A percentile compares a stretch with the other conserved stretches of the same genome.
phyloP scores from a whole-genome alignment of 2,329 filamentous ascomycete genomes.

The Pseudogymnoascus sp. region DNA sequence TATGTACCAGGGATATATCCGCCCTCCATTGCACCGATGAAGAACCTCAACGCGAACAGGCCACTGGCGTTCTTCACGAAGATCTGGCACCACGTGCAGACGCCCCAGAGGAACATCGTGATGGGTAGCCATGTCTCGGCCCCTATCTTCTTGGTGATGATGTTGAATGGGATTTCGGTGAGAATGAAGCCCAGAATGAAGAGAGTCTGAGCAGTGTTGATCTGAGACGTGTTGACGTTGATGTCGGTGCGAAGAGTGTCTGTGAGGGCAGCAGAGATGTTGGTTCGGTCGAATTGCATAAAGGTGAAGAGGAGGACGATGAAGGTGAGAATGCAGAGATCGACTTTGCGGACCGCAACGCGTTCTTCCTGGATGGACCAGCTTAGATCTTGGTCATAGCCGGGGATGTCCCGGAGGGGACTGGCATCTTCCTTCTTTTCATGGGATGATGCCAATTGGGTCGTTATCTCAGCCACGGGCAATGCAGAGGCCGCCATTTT shows the following conservation, averaged over 20 bases:
- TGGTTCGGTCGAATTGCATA: conserved; percentile 25
- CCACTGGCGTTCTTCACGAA: conserved; percentile 9
- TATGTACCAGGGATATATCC: conserved; percentile 10
- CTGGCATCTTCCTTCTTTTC: not conserved
- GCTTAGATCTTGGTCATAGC: conserved; percentile 5
- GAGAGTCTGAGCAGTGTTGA: conserved; percentile 28
- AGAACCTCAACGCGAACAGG: conserved; percentile 2
- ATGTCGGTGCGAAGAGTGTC: conserved; percentile 26
- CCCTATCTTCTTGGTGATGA: conserved; percentile 27
- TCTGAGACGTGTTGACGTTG: conserved; percentile 24
- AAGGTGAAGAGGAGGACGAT: conserved; percentile 22
- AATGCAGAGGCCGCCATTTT: conserved; percentile 25
- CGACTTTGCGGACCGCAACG: not conserved
- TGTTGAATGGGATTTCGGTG: conserved; percentile 28
- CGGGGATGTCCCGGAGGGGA: conserved; percentile 4
- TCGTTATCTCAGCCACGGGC: conserved; percentile 32
- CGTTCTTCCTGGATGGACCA: conserved; percentile 4
- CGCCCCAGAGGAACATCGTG: conserved; percentile 20
- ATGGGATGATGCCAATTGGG: conserved; percentile 17
- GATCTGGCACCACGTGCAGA: conserved; percentile 11
- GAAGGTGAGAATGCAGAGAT: conserved; percentile 11
- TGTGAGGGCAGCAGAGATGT: conserved; percentile 23
- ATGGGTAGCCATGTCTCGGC: conserved; percentile 27
- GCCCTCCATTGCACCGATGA: conserved; percentile 12
- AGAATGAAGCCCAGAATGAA: conserved; percentile 26